A percentile compares a stretch with the other conserved stretches of the same genome.
phyloP scores from a whole-genome alignment of 2,329 filamentous ascomycete genomes.

The Ascomycota sp. region DNA sequence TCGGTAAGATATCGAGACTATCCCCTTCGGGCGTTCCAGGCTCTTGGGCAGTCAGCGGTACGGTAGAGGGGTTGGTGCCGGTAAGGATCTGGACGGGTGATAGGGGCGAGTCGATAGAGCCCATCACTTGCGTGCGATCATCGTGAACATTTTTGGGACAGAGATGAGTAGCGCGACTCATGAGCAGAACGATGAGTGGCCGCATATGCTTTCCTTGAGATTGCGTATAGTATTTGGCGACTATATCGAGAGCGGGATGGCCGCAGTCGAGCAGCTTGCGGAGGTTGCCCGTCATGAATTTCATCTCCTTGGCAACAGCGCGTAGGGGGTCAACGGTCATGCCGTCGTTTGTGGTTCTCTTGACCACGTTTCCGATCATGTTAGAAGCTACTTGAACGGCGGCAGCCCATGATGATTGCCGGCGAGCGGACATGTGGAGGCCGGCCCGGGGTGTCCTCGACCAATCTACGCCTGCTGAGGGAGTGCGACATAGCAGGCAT shows the following conservation, averaged over 20 bases:
- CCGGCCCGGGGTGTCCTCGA: constrained; percentile 10
- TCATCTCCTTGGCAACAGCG: constrained; percentile 88
- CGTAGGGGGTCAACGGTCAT: constrained; percentile 71
- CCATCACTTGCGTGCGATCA: constrained; percentile 17
- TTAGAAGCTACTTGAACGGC: constrained; percentile 49
- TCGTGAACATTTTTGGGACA: constrained; percentile 33
- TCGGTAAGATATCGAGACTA: constrained; percentile 59
- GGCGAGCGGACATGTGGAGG: constrained; percentile 21
- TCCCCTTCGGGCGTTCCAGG: constrained; percentile 11
- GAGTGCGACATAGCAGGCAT: constrained; percentile 12
- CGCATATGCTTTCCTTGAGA: constrained; percentile 92
- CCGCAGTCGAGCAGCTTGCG: constrained; percentile 79
- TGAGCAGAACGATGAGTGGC: constrained; percentile 81
- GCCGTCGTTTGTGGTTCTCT: constrained; percentile 36
- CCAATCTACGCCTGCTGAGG: constrained; percentile 9
- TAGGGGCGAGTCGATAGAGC: constrained; percentile 29
- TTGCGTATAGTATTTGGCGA: constrained; percentile 94
- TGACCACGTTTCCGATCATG: constrained; percentile 45
- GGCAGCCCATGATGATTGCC: constrained; percentile 49
- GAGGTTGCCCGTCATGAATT: constrained; percentile 84
- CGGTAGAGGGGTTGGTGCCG: constrained; percentile 55
- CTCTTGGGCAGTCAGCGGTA: constrained; percentile 17
- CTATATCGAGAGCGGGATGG: constrained; percentile 80
- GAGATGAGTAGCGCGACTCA: constrained; percentile 80
- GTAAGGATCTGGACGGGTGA: constrained; percentile 38